phyloP scores from a whole-genome alignment of 768 basidiomycete species.

The Suillus spraguei region DNA sequence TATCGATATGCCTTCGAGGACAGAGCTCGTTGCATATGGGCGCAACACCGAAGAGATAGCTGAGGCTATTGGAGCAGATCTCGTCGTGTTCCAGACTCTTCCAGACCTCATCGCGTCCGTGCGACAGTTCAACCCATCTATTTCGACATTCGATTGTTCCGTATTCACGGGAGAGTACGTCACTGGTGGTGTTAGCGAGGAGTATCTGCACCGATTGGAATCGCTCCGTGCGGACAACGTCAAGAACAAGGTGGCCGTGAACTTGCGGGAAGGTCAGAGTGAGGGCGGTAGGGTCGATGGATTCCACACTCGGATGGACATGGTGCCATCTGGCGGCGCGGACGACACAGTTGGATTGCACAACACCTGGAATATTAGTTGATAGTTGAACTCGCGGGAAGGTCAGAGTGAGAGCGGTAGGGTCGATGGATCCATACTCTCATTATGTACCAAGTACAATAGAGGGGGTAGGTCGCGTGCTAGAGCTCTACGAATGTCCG shows the following conservation, averaged over 20 bases:
- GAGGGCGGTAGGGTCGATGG: conserved; percentile 32
- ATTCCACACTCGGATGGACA: conserved; percentile 22
- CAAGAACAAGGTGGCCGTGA: conserved; percentile 51
- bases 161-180: conserved; percentile 98
- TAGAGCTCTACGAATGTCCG: no score
- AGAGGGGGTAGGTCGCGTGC: no score
- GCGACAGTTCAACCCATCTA: conserved; percentile 76
- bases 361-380: conserved; percentile 61
- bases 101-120: conserved; percentile 87
- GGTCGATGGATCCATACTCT: conserved; percentile 19
- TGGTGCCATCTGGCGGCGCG: conserved; percentile 44
- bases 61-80: conserved; percentile 85
- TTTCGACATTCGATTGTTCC: conserved; percentile 89
- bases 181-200: conserved; percentile 88
- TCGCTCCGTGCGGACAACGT: conserved; percentile 79
- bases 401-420: conserved; percentile 36
- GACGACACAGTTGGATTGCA: conserved; percentile 82
- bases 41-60: conserved; percentile 76
- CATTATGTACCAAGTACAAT: no score
- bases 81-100: conserved; percentile 94
- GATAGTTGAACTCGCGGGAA: conserved; percentile 16
- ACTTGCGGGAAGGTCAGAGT: conserved; percentile 23
- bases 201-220: conserved; percentile 77
- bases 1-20: conserved; percentile 98
- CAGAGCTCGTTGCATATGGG: conserved; percentile 86